A percentile compares a stretch with the other conserved stretches of the same genome.
These are phyloP conservation scores for Nemania sp. DNA, from an alignment of 2,329 filamentous ascomycete genomes.

Conservation along the genomic window DNA sequence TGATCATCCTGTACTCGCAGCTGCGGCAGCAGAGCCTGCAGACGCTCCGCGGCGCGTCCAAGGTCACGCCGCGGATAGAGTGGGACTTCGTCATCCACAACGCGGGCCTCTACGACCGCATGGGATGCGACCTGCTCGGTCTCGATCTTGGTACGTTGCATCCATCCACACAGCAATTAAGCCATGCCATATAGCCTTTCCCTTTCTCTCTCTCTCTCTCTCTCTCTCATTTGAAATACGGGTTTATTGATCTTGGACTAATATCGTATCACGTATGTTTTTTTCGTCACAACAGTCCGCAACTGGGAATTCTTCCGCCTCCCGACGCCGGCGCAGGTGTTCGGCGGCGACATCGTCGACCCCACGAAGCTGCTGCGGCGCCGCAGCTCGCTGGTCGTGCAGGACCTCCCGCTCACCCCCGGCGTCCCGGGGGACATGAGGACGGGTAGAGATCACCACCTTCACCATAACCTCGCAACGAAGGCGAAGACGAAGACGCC, in stretches of 20 bases:
- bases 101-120: constrained; percentile 80
- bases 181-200: not conserved
- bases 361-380: constrained; percentile 71
- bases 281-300: too few relatives aligned
- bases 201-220: constrained; percentile 13
- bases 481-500: constrained; percentile 43
- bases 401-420: constrained; percentile 63
- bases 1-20: constrained; percentile 85
- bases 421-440: constrained; percentile 48
- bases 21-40: constrained; percentile 81
- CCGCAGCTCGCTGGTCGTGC: constrained; percentile 78
- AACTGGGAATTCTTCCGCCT: constrained; percentile 78
- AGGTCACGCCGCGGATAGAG: constrained; percentile 77
- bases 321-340: constrained; percentile 43
- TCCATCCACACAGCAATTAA: not conserved
- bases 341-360: constrained; percentile 58
- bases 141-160: constrained; percentile 72
- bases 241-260: not conserved
- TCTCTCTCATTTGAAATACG: not conserved
- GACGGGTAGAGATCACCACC: constrained; percentile 47
- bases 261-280: constrained; percentile 35
- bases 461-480: constrained; percentile 45
- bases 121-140: constrained; percentile 91
- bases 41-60: constrained; percentile 82
- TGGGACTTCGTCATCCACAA: constrained; percentile 91